Evolutionary conservation across 2,329 filamentous ascomycete genomes (phyloP).

Genomic region (Ophiostoma himal-ulmi): DNA sequence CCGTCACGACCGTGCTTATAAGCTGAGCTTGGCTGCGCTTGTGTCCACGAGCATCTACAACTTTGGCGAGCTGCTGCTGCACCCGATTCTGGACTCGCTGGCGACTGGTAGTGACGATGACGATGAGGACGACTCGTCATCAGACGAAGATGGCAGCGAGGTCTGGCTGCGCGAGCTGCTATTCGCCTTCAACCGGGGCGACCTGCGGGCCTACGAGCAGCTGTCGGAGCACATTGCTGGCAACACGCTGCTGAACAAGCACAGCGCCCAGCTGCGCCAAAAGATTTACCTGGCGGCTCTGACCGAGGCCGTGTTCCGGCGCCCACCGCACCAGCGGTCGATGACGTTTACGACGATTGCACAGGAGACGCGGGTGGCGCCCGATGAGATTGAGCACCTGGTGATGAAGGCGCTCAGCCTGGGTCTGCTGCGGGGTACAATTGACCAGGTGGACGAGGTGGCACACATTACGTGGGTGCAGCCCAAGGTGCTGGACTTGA

Average conservation of each 20-base stretch:
- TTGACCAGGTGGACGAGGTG: slow-evolving; percentile 92
- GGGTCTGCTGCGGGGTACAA: slow-evolving; percentile 81
- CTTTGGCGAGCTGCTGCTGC: slow-evolving; percentile 96
- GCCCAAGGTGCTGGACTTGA: slow-evolving; percentile 93
- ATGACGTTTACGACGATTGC: slow-evolving; percentile 89
- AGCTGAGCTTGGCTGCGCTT: slow-evolving; percentile 85
- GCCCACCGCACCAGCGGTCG: slow-evolving; percentile 88
- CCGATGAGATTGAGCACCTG: slow-evolving; percentile 91
- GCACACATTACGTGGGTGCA: slow-evolving; percentile 98
- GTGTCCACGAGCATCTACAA: slow-evolving; percentile 97
- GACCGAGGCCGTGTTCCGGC: slow-evolving; percentile 92
- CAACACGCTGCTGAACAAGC: slow-evolving; percentile 70
- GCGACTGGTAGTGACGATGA: slow-evolving; percentile 32
- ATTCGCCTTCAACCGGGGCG: slow-evolving; percentile 94
- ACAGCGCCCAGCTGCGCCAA: slow-evolving; percentile 81
- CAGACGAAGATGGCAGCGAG: slow-evolving; percentile 49
- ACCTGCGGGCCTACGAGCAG: slow-evolving; percentile 78
- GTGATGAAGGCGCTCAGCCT: slow-evolving; percentile 99
- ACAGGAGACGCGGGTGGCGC: slow-evolving; percentile 83
- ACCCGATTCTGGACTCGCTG: slow-evolving; percentile 88
- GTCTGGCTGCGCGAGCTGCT: slow-evolving; percentile 92
- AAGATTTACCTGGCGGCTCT: slow-evolving; percentile 97
- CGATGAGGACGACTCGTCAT: slow-evolving; percentile 33
- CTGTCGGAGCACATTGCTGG: slow-evolving; percentile 75
- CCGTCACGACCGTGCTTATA: slow-evolving; percentile 77